Evolutionary conservation across 176 grass and related monocot genomes (phyloP).

Genomic region (Oryza punctata): DNA sequence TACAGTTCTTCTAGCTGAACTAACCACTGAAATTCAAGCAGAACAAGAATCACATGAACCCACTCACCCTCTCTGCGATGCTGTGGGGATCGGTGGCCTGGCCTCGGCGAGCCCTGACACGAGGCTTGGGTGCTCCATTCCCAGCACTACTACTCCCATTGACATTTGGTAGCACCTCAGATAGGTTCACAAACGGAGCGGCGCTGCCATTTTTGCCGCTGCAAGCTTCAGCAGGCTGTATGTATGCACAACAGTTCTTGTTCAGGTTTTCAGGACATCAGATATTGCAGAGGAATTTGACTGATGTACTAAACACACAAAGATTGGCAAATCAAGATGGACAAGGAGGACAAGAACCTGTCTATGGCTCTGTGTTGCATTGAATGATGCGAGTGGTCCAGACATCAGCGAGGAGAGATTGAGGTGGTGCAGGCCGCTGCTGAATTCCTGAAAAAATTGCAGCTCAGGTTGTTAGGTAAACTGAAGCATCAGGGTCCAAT

Average conservation of each 20-base stretch:
- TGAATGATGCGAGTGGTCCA: constrained; percentile 34
- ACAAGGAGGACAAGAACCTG: constrained; percentile 14
- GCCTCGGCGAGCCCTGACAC: constrained; percentile 38
- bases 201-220: background rate
- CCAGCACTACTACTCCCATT: background rate
- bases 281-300: background rate
- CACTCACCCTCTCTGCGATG: constrained; percentile 45
- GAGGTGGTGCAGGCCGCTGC: constrained; percentile 38
- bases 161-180: constrained; percentile 11
- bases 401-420: constrained; percentile 40
- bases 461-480: constrained; percentile 25
- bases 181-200: background rate
- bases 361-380: constrained; percentile 10
- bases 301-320: background rate
- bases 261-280: background rate
- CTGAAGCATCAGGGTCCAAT: background rate
- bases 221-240: constrained; percentile 20
- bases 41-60: background rate
- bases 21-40: background rate
- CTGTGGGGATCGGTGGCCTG: constrained; percentile 57
- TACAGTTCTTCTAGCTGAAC: background rate
- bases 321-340: constrained; percentile 7
- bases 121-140: constrained; percentile 30
- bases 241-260: background rate
- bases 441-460: constrained; percentile 37